A percentile compares a stretch with the other conserved stretches of the same genome.
Evolutionary conservation across 306 rosid genomes (phyloP).

Genomic region (Fragaria ananassa): DNA sequence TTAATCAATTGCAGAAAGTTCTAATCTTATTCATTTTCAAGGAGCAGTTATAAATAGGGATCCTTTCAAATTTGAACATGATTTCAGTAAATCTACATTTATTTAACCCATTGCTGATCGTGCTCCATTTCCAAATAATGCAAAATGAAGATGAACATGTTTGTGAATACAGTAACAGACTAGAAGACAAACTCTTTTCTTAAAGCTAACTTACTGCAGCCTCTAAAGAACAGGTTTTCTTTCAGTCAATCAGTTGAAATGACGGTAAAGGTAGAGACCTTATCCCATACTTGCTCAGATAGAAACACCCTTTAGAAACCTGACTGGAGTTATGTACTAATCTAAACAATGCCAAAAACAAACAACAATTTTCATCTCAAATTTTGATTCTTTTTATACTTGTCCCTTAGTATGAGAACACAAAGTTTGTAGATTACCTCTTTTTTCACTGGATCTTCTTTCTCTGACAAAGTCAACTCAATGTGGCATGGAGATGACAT

Average conservation of each 20-base stretch:
- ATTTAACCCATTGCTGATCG: background rate
- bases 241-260: background rate
- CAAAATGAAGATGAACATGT: background rate
- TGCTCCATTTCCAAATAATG: background rate
- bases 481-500: constrained; percentile 97
- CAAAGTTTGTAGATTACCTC: constrained; percentile 43
- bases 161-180: background rate
- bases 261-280: background rate
- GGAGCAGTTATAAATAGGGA: background rate
- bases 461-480: constrained; percentile 75
- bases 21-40: background rate
- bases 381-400: background rate
- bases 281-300: background rate
- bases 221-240: background rate
- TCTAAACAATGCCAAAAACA: background rate
- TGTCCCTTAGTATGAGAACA: background rate
- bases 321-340: background rate
- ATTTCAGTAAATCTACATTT: background rate
- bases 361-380: background rate
- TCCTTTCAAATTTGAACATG: background rate
- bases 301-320: background rate
- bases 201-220: background rate
- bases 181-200: background rate
- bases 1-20: background rate
- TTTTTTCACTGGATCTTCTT: constrained; percentile 81